A percentile compares a stretch with the other conserved stretches of the same genome.
Evolutionary conservation across 306 rosid species (phyloP).

Genomic region (Argentina anserina): DNA sequence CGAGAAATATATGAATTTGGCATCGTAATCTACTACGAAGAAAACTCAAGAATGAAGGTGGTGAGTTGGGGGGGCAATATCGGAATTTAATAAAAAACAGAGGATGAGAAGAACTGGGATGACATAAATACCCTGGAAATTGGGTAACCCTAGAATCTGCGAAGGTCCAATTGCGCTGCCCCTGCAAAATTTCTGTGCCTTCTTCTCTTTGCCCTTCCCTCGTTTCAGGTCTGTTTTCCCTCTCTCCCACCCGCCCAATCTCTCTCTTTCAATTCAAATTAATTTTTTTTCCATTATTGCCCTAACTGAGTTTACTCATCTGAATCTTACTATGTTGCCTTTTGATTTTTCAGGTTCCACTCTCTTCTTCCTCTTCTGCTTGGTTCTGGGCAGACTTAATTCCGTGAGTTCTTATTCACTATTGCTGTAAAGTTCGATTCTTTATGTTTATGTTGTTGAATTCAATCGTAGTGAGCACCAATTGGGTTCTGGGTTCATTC

Average conservation of each 20-base stretch:
- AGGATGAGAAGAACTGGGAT: background rate
- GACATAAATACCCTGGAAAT: constrained; percentile 35
- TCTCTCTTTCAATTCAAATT: background rate
- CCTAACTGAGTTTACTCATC: background rate
- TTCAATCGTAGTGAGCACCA: background rate
- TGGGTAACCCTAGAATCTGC: constrained; percentile 26
- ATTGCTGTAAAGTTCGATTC: background rate
- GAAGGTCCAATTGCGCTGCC: constrained; percentile 13
- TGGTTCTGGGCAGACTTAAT: constrained; percentile 11
- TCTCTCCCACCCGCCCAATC: constrained; percentile 24
- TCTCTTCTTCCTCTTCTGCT: constrained; percentile 11
- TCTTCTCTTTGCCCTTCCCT: constrained; percentile 31
- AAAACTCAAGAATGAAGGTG: background rate
- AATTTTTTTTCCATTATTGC: background rate
- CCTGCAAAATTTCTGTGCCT: constrained; percentile 25
- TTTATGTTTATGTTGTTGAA: background rate
- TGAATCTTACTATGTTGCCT: background rate
- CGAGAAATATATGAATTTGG: too few relatives aligned
- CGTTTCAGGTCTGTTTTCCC: constrained; percentile 42
- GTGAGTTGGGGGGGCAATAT: constrained; percentile 2
- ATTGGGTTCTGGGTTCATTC: background rate
- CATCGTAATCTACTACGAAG: too few relatives aligned
- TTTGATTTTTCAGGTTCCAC: constrained; percentile 10
- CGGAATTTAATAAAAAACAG: background rate
- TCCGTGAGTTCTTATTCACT: constrained; percentile 15